Evolutionary conservation across 345 rosid genomes (phyloP).

Genomic region (Acer negundo): DNA sequence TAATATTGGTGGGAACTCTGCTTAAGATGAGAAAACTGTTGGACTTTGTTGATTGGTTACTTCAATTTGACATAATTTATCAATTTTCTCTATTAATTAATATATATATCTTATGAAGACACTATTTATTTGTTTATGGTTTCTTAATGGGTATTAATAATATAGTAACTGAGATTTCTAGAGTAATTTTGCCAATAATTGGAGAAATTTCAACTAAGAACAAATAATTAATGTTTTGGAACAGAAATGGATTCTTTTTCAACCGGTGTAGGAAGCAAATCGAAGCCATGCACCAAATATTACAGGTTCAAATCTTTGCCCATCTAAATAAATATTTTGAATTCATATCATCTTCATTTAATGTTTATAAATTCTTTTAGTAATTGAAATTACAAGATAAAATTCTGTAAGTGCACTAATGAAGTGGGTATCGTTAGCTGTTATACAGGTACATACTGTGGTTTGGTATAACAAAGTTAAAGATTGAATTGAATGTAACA

Average conservation of each 20-base stretch:
- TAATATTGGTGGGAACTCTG: not conserved
- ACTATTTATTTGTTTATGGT: not conserved
- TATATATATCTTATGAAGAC: not conserved
- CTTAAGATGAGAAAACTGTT: not conserved
- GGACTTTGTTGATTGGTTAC: not conserved
- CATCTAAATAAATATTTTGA: constrained; percentile 47
- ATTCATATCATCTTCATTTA: constrained; percentile 19
- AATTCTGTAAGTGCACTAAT: constrained; percentile 33
- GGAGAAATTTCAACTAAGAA: constrained; percentile 42
- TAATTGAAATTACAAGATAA: constrained; percentile 27
- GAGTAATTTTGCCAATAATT: constrained; percentile 21
- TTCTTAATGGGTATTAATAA: constrained; percentile 4
- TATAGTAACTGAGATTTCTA: constrained; percentile 9
- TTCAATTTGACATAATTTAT: not conserved
- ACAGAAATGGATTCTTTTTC: constrained; percentile 90
- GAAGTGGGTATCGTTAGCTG: constrained; percentile 38
- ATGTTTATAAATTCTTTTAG: constrained; percentile 29
- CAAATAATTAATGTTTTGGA: constrained; percentile 68
- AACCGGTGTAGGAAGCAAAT: constrained; percentile 99
- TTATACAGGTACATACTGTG: constrained; percentile 45
- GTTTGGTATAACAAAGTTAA: constrained; percentile 35
- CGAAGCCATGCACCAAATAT: constrained; percentile 99
- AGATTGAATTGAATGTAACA: constrained; percentile 34
- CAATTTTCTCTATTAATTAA: not conserved
- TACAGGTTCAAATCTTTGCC: constrained; percentile 92